These are phyloP conservation scores for Cerioporus squamosus DNA, from an alignment of 1,284 basidiomycete species.

Conservation along the genomic window DNA sequence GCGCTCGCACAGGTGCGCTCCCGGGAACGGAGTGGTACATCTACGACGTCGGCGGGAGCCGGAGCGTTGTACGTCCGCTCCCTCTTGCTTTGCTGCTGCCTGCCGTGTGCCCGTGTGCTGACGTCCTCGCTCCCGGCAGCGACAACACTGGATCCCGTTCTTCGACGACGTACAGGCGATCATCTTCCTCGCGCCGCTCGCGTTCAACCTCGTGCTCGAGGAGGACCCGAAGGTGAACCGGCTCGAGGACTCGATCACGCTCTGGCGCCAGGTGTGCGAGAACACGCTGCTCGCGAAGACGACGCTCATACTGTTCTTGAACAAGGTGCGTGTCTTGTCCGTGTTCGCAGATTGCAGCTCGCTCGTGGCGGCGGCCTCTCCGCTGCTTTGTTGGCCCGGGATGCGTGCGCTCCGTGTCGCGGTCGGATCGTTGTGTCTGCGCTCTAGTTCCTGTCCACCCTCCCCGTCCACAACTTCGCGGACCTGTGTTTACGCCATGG, in stretches of 20 bases:
- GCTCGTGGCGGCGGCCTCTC: too few species aligned
- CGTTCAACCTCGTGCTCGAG: slow-evolving; percentile 63
- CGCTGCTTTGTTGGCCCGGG: too few species aligned
- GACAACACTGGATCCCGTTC: slow-evolving; percentile 71
- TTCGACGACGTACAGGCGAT: slow-evolving; percentile 59
- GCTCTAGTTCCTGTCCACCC: too few species aligned
- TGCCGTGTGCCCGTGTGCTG: neutral
- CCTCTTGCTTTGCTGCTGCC: neutral
- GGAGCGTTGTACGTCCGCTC: slow-evolving; percentile 46
- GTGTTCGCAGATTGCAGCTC: too few species aligned
- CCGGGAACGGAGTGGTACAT: slow-evolving; percentile 61
- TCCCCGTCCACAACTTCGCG: too few species aligned
- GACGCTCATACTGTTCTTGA: slow-evolving; percentile 66
- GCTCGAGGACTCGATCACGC: slow-evolving; percentile 59
- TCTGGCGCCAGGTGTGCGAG: slow-evolving; percentile 64
- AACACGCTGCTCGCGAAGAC: slow-evolving; percentile 56
- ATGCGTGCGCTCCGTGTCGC: too few species aligned
- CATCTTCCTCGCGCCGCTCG: slow-evolving; percentile 57
- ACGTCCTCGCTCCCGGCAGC: slow-evolving; percentile 40
- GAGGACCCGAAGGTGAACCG: slow-evolving; percentile 64
- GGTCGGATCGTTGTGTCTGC: too few species aligned
- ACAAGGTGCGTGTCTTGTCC: slow-evolving; percentile 50
- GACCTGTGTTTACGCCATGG: too few species aligned
- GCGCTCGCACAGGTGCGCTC: slow-evolving; percentile 24
- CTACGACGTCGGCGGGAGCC: slow-evolving; percentile 68